A percentile compares a stretch with the other conserved stretches of the same genome.
These are phyloP conservation scores for Zanthoxylum bungeanum DNA, from an alignment of 345 rosid genomes.

Conservation along the genomic window DNA sequence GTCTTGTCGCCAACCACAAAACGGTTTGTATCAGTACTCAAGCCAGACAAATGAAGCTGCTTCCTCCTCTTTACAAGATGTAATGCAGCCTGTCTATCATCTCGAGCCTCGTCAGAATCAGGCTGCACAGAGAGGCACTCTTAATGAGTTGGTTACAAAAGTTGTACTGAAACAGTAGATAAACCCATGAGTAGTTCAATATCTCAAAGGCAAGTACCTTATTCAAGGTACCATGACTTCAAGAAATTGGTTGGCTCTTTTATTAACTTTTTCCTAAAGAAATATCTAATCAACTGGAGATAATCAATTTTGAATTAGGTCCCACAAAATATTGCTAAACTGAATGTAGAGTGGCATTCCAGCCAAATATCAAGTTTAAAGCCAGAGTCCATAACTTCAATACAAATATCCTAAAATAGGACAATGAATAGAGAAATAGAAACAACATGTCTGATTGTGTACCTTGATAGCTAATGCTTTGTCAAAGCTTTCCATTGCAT, in stretches of 20 bases:
- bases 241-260: background rate
- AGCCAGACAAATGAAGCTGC: slow-evolving; percentile 61
- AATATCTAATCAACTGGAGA: background rate
- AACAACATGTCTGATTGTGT: background rate
- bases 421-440: background rate
- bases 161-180: background rate
- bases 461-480: slow-evolving; percentile 71
- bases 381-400: background rate
- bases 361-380: background rate
- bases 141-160: background rate
- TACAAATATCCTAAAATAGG: background rate
- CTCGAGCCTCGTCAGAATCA: slow-evolving; percentile 49
- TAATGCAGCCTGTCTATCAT: slow-evolving; percentile 51
- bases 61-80: slow-evolving; percentile 69
- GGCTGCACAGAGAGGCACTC: slow-evolving; percentile 37
- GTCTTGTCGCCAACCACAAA: slow-evolving; percentile 50
- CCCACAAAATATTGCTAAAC: background rate
- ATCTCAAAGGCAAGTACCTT: background rate
- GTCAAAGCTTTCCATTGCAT: slow-evolving; percentile 69
- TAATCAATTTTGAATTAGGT: background rate
- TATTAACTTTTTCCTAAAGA: background rate
- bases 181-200: background rate
- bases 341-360: background rate
- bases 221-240: background rate
- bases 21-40: slow-evolving; percentile 40